Conservation (phyloP, 2,329 filamentous ascomycete species). For the Aureobasidium sp. region DNA sequence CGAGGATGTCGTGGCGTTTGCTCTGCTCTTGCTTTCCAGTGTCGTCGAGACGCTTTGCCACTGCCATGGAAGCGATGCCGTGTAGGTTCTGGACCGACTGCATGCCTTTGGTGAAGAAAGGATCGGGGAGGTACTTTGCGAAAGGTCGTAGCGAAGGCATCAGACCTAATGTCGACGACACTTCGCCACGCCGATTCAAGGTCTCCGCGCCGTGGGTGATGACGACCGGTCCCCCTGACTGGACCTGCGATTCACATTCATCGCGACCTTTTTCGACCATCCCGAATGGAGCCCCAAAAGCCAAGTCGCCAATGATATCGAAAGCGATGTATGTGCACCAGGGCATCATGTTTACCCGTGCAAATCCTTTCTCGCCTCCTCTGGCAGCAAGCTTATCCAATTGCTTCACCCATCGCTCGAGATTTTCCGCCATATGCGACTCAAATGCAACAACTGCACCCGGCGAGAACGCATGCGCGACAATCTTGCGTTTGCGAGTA, state of each 20-base stretch:
- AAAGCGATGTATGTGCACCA: conserved; percentile 24
- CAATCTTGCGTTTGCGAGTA: conserved; percentile 30
- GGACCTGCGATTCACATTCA: conserved; percentile 17
- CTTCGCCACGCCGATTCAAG: conserved; percentile 21
- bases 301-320: conserved; percentile 22
- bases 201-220: conserved; percentile 21
- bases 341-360: conserved; percentile 22
- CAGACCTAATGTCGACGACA: conserved; percentile 19
- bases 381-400: conserved; percentile 19
- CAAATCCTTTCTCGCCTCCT: conserved; percentile 16
- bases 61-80: conserved; percentile 25
- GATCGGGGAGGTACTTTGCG: conserved; percentile 22
- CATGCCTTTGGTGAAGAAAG: conserved; percentile 23
- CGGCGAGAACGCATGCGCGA: conserved; percentile 30
- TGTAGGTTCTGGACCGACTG: conserved; percentile 20
- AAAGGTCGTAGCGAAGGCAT: conserved; percentile 16
- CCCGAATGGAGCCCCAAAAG: conserved; percentile 25
- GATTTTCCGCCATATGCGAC: conserved; percentile 26
- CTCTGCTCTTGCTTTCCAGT: conserved; percentile 7
- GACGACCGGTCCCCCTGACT: conserved; percentile 19
- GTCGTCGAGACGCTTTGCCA: conserved; percentile 24
- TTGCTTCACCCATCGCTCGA: conserved; percentile 20
- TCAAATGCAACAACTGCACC: conserved; percentile 29
- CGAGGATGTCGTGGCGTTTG: conserved; percentile 26
- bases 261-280: conserved; percentile 23